These are phyloP conservation scores for Lactifluus volemus DNA, from an alignment of 768 basidiomycete species.

Conservation along the genomic window DNA sequence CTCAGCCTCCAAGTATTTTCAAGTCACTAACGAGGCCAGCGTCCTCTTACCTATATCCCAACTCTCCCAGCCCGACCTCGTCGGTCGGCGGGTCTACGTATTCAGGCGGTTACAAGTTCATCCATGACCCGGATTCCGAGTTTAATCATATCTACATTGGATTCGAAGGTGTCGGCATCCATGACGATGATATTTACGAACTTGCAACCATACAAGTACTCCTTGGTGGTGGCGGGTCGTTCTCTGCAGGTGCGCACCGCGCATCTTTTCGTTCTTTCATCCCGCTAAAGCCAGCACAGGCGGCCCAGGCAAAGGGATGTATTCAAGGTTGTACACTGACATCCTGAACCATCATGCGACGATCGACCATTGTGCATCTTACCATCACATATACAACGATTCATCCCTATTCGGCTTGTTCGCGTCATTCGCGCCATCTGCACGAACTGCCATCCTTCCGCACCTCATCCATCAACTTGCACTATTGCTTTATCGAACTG, in stretches of 20 bases:
- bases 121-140: slow-evolving; percentile 51
- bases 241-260: slow-evolving; percentile 66
- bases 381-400: slow-evolving; percentile 97
- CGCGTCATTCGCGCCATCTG: slow-evolving; percentile 71
- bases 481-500: slow-evolving; percentile 59
- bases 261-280: background rate
- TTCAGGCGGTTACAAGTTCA: slow-evolving; percentile 75
- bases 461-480: slow-evolving; percentile 86
- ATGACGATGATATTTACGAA: slow-evolving; percentile 87
- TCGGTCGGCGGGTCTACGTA: slow-evolving; percentile 39
- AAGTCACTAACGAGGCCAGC: slow-evolving; percentile 73
- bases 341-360: slow-evolving; percentile 92
- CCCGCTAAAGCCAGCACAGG: slow-evolving; percentile 34
- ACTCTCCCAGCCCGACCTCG: slow-evolving; percentile 18
- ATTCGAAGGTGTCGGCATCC: slow-evolving; percentile 86
- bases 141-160: slow-evolving; percentile 92
- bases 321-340: slow-evolving; percentile 91
- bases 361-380: slow-evolving; percentile 91
- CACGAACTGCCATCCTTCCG: slow-evolving; percentile 53
- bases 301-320: slow-evolving; percentile 99
- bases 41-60: slow-evolving; percentile 56
- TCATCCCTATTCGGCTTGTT: slow-evolving; percentile 89
- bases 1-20: slow-evolving; percentile 43
- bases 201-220: slow-evolving; percentile 92
- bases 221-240: slow-evolving; percentile 91